Evolutionary conservation across 768 basidiomycete genomes (phyloP), one percentile per base, ranked within the genome.

Genomic region (Lactarius psammicola): DNA sequence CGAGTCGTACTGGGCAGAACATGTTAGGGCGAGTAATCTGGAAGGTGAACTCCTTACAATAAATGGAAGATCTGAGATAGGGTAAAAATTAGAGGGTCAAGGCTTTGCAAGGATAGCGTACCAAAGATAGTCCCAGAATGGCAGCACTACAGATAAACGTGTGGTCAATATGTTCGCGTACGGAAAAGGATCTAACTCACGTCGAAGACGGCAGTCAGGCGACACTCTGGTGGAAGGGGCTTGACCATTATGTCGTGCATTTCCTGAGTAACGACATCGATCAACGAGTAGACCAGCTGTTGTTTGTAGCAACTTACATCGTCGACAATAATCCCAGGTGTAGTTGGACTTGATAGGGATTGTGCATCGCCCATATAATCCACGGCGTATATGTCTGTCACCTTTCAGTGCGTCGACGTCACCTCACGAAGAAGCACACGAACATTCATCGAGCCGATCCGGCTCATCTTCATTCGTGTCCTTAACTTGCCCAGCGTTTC

Each of bases 91-190:
- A 51, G 36, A 6, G 28, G 18, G 8, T 11, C 20, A 49, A 4
- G 8, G 20, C 3, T 3, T 8, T 44, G 3, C 10, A 7, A 23
- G 18, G 31, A 34, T 18, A 23, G 56, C 56, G 34, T n/a, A 64
- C 63, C 56, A 51, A 64, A 56, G 20, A 64, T 34, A 7, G 56
- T 58, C 13, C 46, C 63, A 9, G 56, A 58, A 23, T 64, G 46
- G n/a, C 63, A 64, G 18, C 33, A 58, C 63, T 64, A 7, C 33
- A 31, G n/a, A n/a, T n/a, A n/a, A 26, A 11, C 7, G 13, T 36
- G 11, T 20, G 11, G 11, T 36, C 4, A 56, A 9, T 40, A 10
- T 31, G 28, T 17, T 23, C 18, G 9, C 26, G 30, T 20, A 26
- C 20, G 10, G 6, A 0, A 5, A 18, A 17, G 13, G 30, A 58